A percentile compares a stretch with the other conserved stretches of the same genome.
Conservation (phyloP, 495 filamentous ascomycete species). For the Lichina pygmaea region DNA sequence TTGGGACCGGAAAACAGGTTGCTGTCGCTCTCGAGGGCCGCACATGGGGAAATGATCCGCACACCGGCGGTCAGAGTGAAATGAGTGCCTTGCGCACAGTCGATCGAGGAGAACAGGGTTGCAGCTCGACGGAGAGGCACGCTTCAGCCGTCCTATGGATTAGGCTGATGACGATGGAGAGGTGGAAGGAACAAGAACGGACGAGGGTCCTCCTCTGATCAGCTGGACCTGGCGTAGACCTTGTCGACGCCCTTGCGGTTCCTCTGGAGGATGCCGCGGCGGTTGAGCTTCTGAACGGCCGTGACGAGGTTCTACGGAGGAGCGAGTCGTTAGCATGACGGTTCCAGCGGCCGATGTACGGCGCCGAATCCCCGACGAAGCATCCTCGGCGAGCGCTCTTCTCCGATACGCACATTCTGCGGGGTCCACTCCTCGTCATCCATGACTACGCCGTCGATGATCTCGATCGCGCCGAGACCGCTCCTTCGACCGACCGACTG, state of each 20-base stretch:
- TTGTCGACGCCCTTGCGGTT: conserved; percentile 36
- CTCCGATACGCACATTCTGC: conserved; percentile 52
- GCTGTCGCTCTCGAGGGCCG: too few relatives aligned
- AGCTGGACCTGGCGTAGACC: conserved; percentile 16
- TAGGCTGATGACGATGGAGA: too few relatives aligned
- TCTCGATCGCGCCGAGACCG: conserved; percentile 64
- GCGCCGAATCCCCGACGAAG: too few relatives aligned
- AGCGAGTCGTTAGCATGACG: conserved; percentile 8
- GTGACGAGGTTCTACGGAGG: conserved; percentile 29
- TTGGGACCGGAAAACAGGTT: too few relatives aligned
- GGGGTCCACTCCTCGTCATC: conserved; percentile 95
- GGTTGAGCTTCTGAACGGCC: conserved; percentile 54
- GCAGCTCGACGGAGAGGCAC: too few relatives aligned
- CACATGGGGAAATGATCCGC: too few relatives aligned
- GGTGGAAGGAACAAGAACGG: not conserved
- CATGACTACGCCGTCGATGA: conserved; percentile 75
- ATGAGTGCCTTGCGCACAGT: too few relatives aligned
- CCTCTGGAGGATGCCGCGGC: conserved; percentile 35
- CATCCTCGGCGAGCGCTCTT: conserved; percentile 15
- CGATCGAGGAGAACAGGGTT: too few relatives aligned
- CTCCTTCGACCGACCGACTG: conserved; percentile 47
- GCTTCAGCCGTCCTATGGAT: too few relatives aligned
- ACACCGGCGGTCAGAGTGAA: too few relatives aligned
- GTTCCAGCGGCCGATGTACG: conserved; percentile 8
- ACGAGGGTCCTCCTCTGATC: not conserved